Conservation (phyloP, 2,329 filamentous ascomycete species). For the Cordyceps farinosa region DNA sequence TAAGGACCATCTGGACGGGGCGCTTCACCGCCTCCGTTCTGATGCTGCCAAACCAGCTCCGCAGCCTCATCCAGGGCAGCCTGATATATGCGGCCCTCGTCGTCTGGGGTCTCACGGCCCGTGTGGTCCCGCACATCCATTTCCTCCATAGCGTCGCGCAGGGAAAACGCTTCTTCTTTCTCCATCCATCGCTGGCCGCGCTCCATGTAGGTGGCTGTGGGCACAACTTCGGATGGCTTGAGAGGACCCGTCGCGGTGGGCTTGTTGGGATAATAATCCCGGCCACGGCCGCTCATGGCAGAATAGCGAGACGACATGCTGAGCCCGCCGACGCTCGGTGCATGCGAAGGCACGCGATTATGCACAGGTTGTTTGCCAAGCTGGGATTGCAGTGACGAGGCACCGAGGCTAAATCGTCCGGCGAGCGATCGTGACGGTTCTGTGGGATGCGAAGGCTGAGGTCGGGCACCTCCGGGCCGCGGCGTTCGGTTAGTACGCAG, state of each 20-base stretch:
- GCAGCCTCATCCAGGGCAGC: constrained; percentile 74
- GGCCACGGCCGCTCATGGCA: constrained; percentile 40
- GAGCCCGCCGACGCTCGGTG: constrained; percentile 40
- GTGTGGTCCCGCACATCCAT: constrained; percentile 54
- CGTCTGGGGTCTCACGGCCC: constrained; percentile 33
- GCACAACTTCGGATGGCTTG: constrained; percentile 59
- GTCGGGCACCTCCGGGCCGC: constrained; percentile 68
- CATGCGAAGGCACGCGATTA: constrained; percentile 28
- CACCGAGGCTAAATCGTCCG: constrained; percentile 32
- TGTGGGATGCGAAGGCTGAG: constrained; percentile 45
- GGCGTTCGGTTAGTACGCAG: constrained; percentile 65
- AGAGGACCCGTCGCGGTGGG: constrained; percentile 38
- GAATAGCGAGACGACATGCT: constrained; percentile 52
- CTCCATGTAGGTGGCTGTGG: constrained; percentile 68
- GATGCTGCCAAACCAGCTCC: constrained; percentile 74
- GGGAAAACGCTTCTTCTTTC: constrained; percentile 68
- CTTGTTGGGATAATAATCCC: constrained; percentile 50
- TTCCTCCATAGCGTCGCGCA: constrained; percentile 70
- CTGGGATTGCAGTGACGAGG: constrained; percentile 25
- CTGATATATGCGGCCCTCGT: constrained; percentile 63
- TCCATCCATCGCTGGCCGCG: constrained; percentile 75
- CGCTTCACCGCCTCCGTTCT: constrained; percentile 51
- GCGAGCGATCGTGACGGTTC: constrained; percentile 29
- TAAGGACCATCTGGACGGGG: constrained; percentile 62
- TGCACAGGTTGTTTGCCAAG: constrained; percentile 25